Evolutionary conservation across 2,329 filamentous ascomycete genomes (phyloP), one percentile per base, ranked within the genome.

Genomic region (Plenodomus biglobosus): DNA sequence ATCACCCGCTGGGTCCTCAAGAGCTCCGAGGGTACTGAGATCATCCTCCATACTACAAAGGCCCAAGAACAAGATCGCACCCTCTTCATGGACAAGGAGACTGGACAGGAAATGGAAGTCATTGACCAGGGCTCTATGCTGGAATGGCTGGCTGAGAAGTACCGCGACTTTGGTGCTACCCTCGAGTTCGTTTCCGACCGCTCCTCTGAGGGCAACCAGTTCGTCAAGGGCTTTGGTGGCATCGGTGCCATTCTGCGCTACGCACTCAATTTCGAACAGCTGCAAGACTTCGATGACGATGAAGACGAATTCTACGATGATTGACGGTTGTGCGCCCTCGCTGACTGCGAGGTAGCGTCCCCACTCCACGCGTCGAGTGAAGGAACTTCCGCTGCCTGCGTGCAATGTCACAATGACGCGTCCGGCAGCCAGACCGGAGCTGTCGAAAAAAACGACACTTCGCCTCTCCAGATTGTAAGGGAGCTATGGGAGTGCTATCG

Each of bases 201-300:
- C 59, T 97, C 92, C 52, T 95, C 90, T 53, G 94, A 99, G 78
- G 94, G 94, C 72, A 99, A 99, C 78, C 94, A 99, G 80, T 99
- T 99, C 77, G 94, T 99, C 69, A 97, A 96, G 80, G 94, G 94
- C 57, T 99, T 99, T 71, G 94, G 94, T 86, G 94, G 94, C 70
- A 96, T 99, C 65, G 94, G 94, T 62, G 92, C 92, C 58, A 87
- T 99, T 69, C 85, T 99, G 72, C 91, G 94, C 65, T 99, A 99
- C 85, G 96, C 96, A 81, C 90, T 99, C 81, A 99, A 99, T 81
- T 99, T 99, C 78, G 95, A 99, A 78, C 95, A 99, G 77, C 83
- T 99, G 75, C 88, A 87, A 75, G 94, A 97, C 74, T 82, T 88
- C 69, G 92, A 95, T 74, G 75, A 78, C 53, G 75, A 78, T 53